Evolutionary conservation across 805 yeast genomes (phyloP).

Genomic region (Priceomyces medius): DNA sequence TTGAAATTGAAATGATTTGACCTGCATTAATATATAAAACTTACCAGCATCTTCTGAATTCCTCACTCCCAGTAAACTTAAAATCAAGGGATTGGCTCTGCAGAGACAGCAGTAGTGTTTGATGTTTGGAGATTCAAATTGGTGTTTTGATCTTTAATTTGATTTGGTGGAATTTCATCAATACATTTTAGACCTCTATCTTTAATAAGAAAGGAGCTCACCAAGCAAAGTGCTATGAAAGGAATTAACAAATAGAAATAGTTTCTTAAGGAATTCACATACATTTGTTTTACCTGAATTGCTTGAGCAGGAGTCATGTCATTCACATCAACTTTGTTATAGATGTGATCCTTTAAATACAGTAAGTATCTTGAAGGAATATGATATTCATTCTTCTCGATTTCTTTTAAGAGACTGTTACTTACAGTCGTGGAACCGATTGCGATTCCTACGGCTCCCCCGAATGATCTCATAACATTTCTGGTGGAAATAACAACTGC

Average conservation of each 20-base stretch:
- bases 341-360: slow-evolving; percentile 19
- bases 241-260: slow-evolving; percentile 37
- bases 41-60: no score
- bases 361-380: slow-evolving; percentile 11
- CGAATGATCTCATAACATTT: slow-evolving; percentile 33
- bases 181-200: slow-evolving; percentile 41
- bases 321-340: slow-evolving; percentile 21
- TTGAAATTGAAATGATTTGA: no score
- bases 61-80: no score
- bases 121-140: neutral
- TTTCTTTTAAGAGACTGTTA: slow-evolving; percentile 29
- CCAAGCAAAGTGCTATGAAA: slow-evolving; percentile 30
- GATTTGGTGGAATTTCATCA: slow-evolving; percentile 8
- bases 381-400: slow-evolving; percentile 8
- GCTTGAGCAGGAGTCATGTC: slow-evolving; percentile 21
- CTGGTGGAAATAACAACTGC: slow-evolving; percentile 35
- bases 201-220: slow-evolving; percentile 29
- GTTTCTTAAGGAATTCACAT: slow-evolving; percentile 26
- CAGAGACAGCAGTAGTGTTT: neutral
- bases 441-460: slow-evolving; percentile 52
- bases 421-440: slow-evolving; percentile 39
- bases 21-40: no score
- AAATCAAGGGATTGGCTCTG: no score
- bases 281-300: slow-evolving; percentile 18
- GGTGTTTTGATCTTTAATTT: neutral